A percentile compares a stretch with the other conserved stretches of the same genome.
These are phyloP conservation scores for Thielaviopsis euricoi DNA, from an alignment of 2,329 filamentous ascomycete genomes.

Conservation along the genomic window DNA sequence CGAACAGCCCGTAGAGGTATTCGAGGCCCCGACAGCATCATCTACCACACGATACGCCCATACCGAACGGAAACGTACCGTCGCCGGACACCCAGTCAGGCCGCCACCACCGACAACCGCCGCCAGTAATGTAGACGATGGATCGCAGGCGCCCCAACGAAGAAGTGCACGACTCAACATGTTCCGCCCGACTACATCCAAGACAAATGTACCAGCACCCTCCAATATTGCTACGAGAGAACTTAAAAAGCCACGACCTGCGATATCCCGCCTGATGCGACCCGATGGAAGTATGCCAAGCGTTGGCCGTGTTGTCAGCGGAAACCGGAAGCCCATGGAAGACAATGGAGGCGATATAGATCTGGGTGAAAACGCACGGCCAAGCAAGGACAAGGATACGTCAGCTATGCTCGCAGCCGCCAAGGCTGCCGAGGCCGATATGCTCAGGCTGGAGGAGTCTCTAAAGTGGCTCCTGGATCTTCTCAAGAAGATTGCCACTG, in stretches of 20 bases:
- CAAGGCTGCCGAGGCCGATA: conserved; percentile 33
- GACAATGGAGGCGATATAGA: conserved; percentile 55
- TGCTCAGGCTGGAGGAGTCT: conserved; percentile 54
- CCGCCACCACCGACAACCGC: conserved; percentile 25
- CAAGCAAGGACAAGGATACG: conserved; percentile 7
- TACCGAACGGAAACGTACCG: conserved; percentile 67
- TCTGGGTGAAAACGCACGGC: conserved; percentile 38
- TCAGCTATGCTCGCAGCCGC: background rate
- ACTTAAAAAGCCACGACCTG: conserved; percentile 69
- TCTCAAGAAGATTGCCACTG: conserved; percentile 64
- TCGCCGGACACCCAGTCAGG: conserved; percentile 64
- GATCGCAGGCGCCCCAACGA: conserved; percentile 41
- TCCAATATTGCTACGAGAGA: conserved; percentile 36
- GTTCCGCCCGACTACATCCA: conserved; percentile 52
- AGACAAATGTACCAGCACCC: conserved; percentile 33
- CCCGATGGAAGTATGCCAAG: conserved; percentile 49
- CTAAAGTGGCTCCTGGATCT: conserved; percentile 63
- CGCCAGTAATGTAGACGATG: conserved; percentile 36
- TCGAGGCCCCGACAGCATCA: conserved; percentile 24
- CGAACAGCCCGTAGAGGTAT: conserved; percentile 19
- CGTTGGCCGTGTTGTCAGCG: conserved; percentile 76
- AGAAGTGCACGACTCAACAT: conserved; percentile 55
- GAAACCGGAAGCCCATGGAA: conserved; percentile 62
- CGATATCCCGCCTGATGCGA: conserved; percentile 48
- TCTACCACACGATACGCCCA: conserved; percentile 23